Conservation (phyloP, 1,139 yeast species). For the Yamadazyma taylorii region DNA sequence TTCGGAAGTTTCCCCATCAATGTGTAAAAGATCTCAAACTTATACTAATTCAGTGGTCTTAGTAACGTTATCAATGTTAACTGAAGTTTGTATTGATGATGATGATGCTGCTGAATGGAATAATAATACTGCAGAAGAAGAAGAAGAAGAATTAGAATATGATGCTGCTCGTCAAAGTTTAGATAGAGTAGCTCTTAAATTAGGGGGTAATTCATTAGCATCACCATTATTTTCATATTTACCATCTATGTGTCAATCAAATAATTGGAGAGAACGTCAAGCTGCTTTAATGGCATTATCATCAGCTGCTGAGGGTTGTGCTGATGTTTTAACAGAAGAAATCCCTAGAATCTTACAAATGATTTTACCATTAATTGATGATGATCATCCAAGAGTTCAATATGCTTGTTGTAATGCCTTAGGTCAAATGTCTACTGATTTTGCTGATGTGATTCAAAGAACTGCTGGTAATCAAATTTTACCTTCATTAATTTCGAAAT, state of each 20-base stretch:
- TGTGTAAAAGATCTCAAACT: conserved; percentile 81
- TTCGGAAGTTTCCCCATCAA: conserved; percentile 89
- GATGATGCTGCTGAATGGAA: conserved; percentile 89
- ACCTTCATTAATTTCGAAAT: conserved; percentile 84
- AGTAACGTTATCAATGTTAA: conserved; percentile 78
- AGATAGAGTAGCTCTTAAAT: conserved; percentile 81
- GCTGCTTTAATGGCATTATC: conserved; percentile 97
- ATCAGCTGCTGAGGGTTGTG: conserved; percentile 96
- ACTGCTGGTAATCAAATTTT: conserved; percentile 75
- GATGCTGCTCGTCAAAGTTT: conserved; percentile 93
- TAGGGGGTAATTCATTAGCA: conserved; percentile 82
- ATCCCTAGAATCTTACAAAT: conserved; percentile 79
- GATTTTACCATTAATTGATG: conserved; percentile 78
- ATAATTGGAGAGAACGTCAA: conserved; percentile 91
- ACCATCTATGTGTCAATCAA: conserved; percentile 76
- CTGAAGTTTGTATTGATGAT: conserved; percentile 88
- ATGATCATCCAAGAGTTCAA: conserved; percentile 90
- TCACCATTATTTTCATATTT: conserved; percentile 83
- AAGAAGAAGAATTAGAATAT: conserved; percentile 82
- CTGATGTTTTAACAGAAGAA: conserved; percentile 81
- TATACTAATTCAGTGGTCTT: conserved; percentile 74
- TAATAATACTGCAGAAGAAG: conserved; percentile 72
- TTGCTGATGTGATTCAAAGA: conserved; percentile 84
- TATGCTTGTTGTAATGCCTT: conserved; percentile 96
- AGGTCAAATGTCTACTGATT: conserved; percentile 98